These are phyloP conservation scores for Diaporthe sp. DNA, from an alignment of 2,329 filamentous ascomycete species.

Conservation along the genomic window DNA sequence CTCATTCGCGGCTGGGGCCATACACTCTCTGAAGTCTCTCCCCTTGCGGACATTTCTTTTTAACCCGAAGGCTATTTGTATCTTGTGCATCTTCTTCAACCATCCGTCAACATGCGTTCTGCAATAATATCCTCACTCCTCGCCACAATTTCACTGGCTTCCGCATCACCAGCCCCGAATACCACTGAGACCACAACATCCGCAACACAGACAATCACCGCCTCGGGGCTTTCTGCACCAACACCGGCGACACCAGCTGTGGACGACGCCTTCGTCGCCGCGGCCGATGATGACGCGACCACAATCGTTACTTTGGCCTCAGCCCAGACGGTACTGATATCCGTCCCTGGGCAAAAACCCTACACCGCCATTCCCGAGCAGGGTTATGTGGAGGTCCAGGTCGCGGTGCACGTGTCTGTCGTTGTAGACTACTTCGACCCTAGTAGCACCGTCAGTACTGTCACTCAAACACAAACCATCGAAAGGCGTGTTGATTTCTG, in stretches of 20 bases:
- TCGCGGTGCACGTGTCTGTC: background rate
- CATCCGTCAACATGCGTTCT: background rate
- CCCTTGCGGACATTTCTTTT: rapidly evolving
- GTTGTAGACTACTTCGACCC: background rate
- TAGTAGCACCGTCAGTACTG: background rate
- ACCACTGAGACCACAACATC: background rate
- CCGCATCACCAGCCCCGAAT: background rate
- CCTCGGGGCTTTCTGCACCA: background rate
- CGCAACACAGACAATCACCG: background rate
- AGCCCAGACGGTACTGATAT: background rate
- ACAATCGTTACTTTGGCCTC: background rate
- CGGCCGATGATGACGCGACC: background rate
- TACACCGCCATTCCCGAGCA: slow-evolving; percentile 1
- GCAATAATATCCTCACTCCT: background rate
- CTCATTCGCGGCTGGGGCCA: background rate
- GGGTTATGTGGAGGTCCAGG: background rate
- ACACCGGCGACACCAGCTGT: background rate
- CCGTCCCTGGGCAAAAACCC: background rate
- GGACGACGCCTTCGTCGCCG: background rate
- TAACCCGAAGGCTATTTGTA: background rate
- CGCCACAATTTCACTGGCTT: background rate
- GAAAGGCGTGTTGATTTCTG: slow-evolving; percentile 7
- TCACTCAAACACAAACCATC: background rate
- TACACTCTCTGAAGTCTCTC: background rate
- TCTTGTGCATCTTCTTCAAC: background rate